Percentiles rank a stretch among this genome's conserved stretches.
These are phyloP conservation scores for Trichoderma guizhouense DNA, from an alignment of 2,329 filamentous ascomycete species.

Conservation along the genomic window DNA sequence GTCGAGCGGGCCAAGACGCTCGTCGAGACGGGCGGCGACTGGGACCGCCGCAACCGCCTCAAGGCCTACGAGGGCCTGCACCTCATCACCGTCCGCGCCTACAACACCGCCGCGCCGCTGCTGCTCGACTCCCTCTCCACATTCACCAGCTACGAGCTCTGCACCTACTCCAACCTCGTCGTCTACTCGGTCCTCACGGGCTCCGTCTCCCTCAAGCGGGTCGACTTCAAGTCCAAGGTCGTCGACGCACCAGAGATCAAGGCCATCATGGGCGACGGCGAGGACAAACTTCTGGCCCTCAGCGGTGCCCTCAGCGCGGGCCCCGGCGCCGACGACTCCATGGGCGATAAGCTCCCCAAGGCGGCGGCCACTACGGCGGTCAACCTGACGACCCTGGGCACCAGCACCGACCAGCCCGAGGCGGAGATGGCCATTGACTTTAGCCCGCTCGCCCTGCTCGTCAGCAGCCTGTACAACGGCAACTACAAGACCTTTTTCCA, in stretches of 20 bases:
- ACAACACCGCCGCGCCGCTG: constrained; percentile 83
- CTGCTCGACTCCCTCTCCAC: constrained; percentile 96
- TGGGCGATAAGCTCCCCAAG: constrained; percentile 56
- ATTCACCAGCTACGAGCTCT: constrained; percentile 97
- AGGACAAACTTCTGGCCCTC: constrained; percentile 82
- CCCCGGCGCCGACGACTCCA: constrained; percentile 74
- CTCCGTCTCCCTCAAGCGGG: constrained; percentile 88
- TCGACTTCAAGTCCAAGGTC: constrained; percentile 98
- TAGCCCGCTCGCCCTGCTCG: constrained; percentile 78
- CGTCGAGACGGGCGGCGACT: constrained; percentile 93
- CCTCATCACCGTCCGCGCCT: constrained; percentile 85
- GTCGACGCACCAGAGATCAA: constrained; percentile 98
- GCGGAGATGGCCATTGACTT: constrained; percentile 84
- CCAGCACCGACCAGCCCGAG: constrained; percentile 68
- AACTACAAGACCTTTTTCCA: constrained; percentile 94
- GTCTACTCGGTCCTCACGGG: constrained; percentile 94
- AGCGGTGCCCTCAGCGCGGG: constrained; percentile 78
- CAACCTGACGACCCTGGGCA: constrained; percentile 82
- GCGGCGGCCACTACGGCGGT: constrained; percentile 59
- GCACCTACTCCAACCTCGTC: constrained; percentile 91
- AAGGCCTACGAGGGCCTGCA: constrained; percentile 98
- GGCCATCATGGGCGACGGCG: constrained; percentile 85
- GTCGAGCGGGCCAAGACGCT: constrained; percentile 85
- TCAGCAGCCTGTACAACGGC: constrained; percentile 87
- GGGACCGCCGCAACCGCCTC: constrained; percentile 95